Percentiles rank a stretch among this genome's conserved stretches.
phyloP scores from a whole-genome alignment of 345 rosid species.

The Gossypium longicalyx region DNA sequence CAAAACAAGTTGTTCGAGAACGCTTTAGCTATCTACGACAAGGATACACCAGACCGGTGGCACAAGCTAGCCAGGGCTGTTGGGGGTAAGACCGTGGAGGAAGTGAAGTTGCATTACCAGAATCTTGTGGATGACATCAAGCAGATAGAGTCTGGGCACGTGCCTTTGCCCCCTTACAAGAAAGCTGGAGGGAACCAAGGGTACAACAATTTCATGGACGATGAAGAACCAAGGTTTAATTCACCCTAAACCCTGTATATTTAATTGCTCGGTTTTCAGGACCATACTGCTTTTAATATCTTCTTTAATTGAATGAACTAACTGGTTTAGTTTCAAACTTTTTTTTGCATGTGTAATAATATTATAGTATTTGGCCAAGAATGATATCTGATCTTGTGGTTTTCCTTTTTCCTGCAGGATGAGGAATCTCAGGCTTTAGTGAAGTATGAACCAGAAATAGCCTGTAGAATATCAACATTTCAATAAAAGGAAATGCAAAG shows the following conservation, averaged over 20 bases:
- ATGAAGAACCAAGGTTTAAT: conserved; percentile 31
- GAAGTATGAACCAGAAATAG: conserved; percentile 15
- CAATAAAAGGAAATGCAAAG: conserved; percentile 2
- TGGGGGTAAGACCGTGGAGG: conserved; percentile 33
- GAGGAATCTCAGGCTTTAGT: conserved; percentile 32
- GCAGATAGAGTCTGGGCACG: conserved; percentile 43
- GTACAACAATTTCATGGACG: conserved; percentile 25
- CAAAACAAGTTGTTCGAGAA: conserved; percentile 53
- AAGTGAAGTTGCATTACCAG: conserved; percentile 40
- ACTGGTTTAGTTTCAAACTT: background rate
- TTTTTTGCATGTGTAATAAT: background rate
- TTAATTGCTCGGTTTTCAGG: too few species aligned
- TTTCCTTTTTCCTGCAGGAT: conserved; percentile 28
- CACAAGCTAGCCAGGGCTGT: conserved; percentile 47
- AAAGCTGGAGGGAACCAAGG: conserved; percentile 19
- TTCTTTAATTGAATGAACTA: too few species aligned
- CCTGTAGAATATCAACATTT: background rate
- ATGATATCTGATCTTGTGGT: background rate
- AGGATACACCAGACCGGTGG: conserved; percentile 53
- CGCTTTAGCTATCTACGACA: conserved; percentile 43
- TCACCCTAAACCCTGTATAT: too few species aligned
- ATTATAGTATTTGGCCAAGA: background rate
- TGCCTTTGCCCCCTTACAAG: conserved; percentile 43
- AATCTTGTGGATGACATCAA: conserved; percentile 42
- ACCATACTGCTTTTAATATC: too few species aligned